A percentile compares a stretch with the other conserved stretches of the same genome.
These are phyloP conservation scores for Botrytis aclada DNA, from an alignment of 2,329 filamentous ascomycete species.

Conservation along the genomic window DNA sequence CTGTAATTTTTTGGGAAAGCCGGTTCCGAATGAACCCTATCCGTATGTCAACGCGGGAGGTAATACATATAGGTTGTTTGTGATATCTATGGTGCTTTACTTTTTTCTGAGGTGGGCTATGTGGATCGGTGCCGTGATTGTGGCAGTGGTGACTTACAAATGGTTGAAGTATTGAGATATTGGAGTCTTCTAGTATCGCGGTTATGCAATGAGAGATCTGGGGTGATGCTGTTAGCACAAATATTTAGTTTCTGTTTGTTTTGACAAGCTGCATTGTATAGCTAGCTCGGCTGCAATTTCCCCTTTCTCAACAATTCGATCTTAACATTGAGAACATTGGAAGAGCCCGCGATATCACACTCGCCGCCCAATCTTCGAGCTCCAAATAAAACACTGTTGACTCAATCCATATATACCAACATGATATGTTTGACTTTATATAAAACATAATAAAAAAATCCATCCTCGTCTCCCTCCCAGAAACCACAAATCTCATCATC, in stretches of 20 bases:
- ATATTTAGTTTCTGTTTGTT: not conserved
- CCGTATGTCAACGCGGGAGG: not conserved
- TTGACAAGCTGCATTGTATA: not conserved
- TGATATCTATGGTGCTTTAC: not conserved
- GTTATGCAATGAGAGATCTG: not conserved
- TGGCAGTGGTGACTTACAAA: not conserved
- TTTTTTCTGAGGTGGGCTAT: not conserved
- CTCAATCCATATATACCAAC: not conserved
- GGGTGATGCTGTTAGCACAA: not conserved
- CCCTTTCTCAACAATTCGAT: not conserved
- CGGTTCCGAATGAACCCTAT: not conserved
- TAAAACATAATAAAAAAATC: not conserved
- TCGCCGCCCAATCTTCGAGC: not conserved
- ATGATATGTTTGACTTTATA: not conserved
- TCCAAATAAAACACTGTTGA: not conserved
- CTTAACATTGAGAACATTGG: not conserved
- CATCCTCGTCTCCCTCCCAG: not conserved
- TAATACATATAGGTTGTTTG: not conserved
- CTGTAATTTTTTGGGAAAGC: not conserved
- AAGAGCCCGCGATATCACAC: accelerated
- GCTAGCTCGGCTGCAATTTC: not conserved
- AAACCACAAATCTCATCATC: not conserved
- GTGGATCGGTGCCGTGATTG: not conserved
- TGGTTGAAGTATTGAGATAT: not conserved
- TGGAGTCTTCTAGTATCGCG: not conserved